These are phyloP conservation scores for Cryptococcus maquisensis DNA, from an alignment of 1,284 basidiomycete species.

Conservation along the genomic window DNA sequence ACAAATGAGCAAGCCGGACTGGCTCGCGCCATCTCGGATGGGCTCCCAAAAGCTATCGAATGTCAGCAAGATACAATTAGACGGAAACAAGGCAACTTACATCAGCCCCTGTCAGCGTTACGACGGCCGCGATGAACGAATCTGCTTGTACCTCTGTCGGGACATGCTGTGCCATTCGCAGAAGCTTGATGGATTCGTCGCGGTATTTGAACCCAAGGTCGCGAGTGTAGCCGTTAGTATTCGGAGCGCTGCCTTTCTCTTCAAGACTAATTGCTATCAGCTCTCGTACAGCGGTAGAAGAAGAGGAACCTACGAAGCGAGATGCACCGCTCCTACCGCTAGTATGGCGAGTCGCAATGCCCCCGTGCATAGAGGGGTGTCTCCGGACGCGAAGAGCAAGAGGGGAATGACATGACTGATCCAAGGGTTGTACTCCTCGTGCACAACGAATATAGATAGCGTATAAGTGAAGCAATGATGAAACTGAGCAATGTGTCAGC, in stretches of 20 bases:
- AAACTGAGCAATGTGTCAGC: constrained; percentile 19
- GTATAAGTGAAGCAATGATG: constrained; percentile 43
- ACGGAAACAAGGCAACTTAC: constrained; percentile 12
- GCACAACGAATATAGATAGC: constrained; percentile 36
- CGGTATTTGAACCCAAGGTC: constrained; percentile 23
- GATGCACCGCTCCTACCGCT: constrained; percentile 33
- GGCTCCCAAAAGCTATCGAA: constrained; percentile 28
- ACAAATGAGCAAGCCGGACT: constrained; percentile 20
- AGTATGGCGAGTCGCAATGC: constrained; percentile 33
- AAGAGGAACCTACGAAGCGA: constrained; percentile 18
- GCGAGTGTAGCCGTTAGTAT: constrained; percentile 15
- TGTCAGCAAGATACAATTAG: not conserved
- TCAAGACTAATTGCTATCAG: constrained; percentile 10
- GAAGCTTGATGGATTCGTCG: constrained; percentile 19
- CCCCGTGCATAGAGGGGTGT: constrained; percentile 22
- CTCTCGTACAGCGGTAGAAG: not conserved
- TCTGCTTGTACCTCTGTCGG: constrained; percentile 27
- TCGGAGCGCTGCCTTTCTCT: constrained; percentile 3
- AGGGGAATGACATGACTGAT: constrained; percentile 35
- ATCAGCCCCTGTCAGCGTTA: constrained; percentile 28
- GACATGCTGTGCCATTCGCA: constrained; percentile 24
- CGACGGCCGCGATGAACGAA: constrained; percentile 27
- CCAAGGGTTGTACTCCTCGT: constrained; percentile 41
- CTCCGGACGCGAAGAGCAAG: constrained; percentile 32
- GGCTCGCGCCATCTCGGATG: constrained; percentile 33